A percentile compares a stretch with the other conserved stretches of the same genome.
Evolutionary conservation across 345 rosid species (phyloP).

Genomic region (Boechera divaricarpa): DNA sequence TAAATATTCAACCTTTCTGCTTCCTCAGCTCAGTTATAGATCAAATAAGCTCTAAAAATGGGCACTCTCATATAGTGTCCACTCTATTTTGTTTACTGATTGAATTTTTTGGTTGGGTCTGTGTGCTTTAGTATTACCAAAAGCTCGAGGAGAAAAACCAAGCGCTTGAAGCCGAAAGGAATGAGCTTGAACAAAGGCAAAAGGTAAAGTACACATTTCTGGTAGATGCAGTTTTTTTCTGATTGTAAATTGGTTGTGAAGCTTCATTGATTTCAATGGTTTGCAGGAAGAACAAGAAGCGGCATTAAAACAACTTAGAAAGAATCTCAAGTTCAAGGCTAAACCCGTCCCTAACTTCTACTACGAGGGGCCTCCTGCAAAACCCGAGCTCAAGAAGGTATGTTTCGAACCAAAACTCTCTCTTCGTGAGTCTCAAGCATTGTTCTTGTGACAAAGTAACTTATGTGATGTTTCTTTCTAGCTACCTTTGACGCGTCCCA

Average conservation of each 20-base stretch:
- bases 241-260: background rate
- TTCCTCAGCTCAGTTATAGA: background rate
- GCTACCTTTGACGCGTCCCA: slow-evolving; percentile 87
- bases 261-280: slow-evolving; percentile 3
- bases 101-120: slow-evolving; percentile 15
- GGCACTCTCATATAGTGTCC: background rate
- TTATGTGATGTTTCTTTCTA: slow-evolving; percentile 31
- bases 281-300: slow-evolving; percentile 96
- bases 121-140: slow-evolving; percentile 63
- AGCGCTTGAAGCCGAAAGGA: slow-evolving; percentile 81
- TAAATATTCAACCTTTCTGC: slow-evolving; percentile 1
- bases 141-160: slow-evolving; percentile 85
- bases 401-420: background rate
- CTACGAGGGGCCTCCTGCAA: slow-evolving; percentile 87
- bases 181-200: slow-evolving; percentile 72
- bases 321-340: slow-evolving; percentile 77
- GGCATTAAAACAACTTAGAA: slow-evolving; percentile 87
- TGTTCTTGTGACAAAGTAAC: slow-evolving; percentile 23
- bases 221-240: slow-evolving; percentile 10
- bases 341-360: slow-evolving; percentile 95
- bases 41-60: background rate
- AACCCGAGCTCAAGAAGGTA: slow-evolving; percentile 91
- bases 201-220: slow-evolving; percentile 54
- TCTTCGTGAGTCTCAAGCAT: background rate
- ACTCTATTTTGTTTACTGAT: slow-evolving; percentile 24